Conservation (phyloP, 2,329 filamentous ascomycete species). For the Aspergillus phoenicis region DNA sequence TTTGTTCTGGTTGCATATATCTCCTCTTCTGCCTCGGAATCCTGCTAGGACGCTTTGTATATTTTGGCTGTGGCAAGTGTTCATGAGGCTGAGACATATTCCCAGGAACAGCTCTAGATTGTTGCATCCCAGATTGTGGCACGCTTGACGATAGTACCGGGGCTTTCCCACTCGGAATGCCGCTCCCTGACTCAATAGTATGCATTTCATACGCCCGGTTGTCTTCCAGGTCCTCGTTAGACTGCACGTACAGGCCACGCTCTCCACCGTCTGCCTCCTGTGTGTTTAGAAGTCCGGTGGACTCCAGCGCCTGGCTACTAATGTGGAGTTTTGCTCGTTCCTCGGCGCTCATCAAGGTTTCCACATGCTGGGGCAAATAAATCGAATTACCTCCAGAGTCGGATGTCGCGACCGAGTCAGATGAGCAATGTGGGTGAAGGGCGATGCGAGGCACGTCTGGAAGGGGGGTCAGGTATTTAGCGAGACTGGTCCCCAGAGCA, state of each 20-base stretch:
- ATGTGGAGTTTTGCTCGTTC: slow-evolving; percentile 73
- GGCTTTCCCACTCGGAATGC: background rate
- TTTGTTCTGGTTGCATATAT: background rate
- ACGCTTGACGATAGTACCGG: background rate
- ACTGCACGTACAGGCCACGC: slow-evolving; percentile 11
- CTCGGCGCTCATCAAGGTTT: slow-evolving; percentile 77
- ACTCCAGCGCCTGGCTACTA: slow-evolving; percentile 55
- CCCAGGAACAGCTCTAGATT: background rate
- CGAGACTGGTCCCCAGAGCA: slow-evolving; percentile 53
- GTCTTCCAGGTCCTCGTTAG: slow-evolving; percentile 13
- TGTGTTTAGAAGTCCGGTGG: slow-evolving; percentile 7
- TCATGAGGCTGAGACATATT: background rate
- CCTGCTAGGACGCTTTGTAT: background rate
- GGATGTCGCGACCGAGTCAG: slow-evolving; percentile 65
- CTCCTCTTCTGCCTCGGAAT: background rate
- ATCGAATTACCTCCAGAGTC: slow-evolving; percentile 62
- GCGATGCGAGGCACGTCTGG: slow-evolving; percentile 51
- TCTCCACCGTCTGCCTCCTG: slow-evolving; percentile 4
- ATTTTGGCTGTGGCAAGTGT: background rate
- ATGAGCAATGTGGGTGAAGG: slow-evolving; percentile 63
- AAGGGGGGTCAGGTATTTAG: slow-evolving; percentile 50
- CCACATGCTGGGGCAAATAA: slow-evolving; percentile 68
- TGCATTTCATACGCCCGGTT: background rate
- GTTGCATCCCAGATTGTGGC: background rate
- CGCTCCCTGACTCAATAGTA: background rate